Percentiles rank a stretch among this genome's conserved stretches.
Conservation (phyloP, 441 rosid genomes). For the Bocquillonia castaneifolia region DNA sequence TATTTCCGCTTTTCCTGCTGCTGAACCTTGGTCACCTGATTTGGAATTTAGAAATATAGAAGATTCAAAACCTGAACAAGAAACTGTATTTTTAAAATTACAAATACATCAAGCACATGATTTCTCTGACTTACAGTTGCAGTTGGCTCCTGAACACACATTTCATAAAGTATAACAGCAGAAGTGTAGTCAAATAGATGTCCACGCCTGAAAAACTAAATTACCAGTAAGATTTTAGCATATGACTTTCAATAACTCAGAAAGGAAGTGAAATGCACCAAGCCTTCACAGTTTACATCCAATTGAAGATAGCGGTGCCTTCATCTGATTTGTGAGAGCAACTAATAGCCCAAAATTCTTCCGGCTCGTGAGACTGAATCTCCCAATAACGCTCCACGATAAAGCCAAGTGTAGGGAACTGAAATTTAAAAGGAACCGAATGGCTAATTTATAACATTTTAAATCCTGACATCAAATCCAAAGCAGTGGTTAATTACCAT, state of each 20-base stretch:
- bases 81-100: slow-evolving; percentile 23
- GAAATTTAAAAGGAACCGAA: slow-evolving; percentile 26
- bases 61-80: slow-evolving; percentile 13
- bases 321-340: slow-evolving; percentile 79
- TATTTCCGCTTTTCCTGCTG: slow-evolving; percentile 72
- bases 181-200: slow-evolving; percentile 81
- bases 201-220: slow-evolving; percentile 70
- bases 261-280: slow-evolving; percentile 13
- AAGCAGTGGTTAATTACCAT: background rate
- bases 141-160: slow-evolving; percentile 85
- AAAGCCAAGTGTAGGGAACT: slow-evolving; percentile 97
- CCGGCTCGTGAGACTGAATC: slow-evolving; percentile 87
- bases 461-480: slow-evolving; percentile 15
- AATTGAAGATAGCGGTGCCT: slow-evolving; percentile 67
- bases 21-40: slow-evolving; percentile 73
- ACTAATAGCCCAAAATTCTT: slow-evolving; percentile 86
- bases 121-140: slow-evolving; percentile 63
- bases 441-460: slow-evolving; percentile 17
- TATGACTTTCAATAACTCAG: slow-evolving; percentile 14
- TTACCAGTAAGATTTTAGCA: slow-evolving; percentile 15
- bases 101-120: slow-evolving; percentile 15
- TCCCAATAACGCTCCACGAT: slow-evolving; percentile 96
- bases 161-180: slow-evolving; percentile 76
- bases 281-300: slow-evolving; percentile 56
- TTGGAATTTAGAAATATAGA: slow-evolving; percentile 14